These are phyloP conservation scores for Naegleria fowleri DNA, from an alignment of 208 protist species.

Conservation along the genomic window DNA sequence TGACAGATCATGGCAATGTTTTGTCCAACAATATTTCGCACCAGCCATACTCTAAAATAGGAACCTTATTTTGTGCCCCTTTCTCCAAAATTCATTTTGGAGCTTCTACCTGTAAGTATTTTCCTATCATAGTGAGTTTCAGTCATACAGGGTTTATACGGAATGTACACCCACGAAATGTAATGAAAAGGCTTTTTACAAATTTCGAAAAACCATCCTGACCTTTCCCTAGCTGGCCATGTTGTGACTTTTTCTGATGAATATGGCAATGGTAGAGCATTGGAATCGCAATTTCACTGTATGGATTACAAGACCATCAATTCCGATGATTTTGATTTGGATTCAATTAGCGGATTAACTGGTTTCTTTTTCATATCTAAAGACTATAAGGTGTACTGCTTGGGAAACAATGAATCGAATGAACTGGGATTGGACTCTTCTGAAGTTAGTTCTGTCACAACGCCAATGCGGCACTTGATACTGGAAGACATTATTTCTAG, in stretches of 20 bases:
- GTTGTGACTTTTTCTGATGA: neutral
- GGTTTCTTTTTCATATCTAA: neutral
- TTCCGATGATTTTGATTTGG: neutral
- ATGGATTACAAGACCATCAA: neutral
- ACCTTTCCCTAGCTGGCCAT: neutral
- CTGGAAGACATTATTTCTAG: neutral
- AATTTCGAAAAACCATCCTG: neutral
- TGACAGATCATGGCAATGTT: neutral
- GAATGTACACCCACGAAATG: no score
- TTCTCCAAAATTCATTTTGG: conserved; percentile 2
- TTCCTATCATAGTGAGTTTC: neutral
- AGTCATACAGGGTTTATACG: neutral
- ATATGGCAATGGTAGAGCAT: neutral
- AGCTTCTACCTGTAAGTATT: neutral
- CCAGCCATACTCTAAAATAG: neutral
- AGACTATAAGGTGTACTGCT: neutral
- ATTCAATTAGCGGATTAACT: neutral
- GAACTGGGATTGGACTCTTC: neutral
- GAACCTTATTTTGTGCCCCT: neutral
- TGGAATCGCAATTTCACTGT: neutral
- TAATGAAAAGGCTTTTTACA: neutral
- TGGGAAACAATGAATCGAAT: neutral
- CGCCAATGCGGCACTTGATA: neutral
- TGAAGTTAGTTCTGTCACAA: neutral
- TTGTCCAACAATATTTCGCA: neutral